Evolutionary conservation across 2,329 filamentous ascomycete species (phyloP), one percentile per base, ranked within the genome.

Genomic region (Blastomyces parvus): DNA sequence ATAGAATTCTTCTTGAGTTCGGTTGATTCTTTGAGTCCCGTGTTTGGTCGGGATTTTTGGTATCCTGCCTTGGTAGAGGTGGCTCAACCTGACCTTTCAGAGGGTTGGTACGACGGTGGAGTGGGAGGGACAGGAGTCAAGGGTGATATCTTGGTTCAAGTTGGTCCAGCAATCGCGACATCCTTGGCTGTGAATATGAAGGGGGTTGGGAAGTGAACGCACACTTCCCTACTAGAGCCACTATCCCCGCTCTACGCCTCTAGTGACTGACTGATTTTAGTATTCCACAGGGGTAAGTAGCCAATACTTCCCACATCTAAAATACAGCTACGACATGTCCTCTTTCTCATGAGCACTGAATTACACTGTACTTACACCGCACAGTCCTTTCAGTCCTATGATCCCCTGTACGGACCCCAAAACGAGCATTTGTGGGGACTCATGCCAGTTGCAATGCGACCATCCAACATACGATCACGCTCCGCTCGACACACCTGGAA

Each of bases 401-500:
- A n/a, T 22, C 6, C 19, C 8, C 46, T 11, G 11, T 48, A 25
- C 3, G 11, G n/a, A 9, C n/a, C 46, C 46, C 11, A 22, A 50
- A 50, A 2, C 46, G 22, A 14, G n/a, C 46, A 27, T 27, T 30
- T 52, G 22, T 25, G 13, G 11, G 13, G 25, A 52, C 27, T 27
- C 4, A 50, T 13, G 22, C 46, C 2, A 27, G n/a, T 50, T 25
- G n/a, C 25, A 50, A 25, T 25, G 8, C 8, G 7, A 13, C 11
- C 22, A 14, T 25, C 46, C 46, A 50, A 14, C 8, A 30, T 14
- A 27, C 13, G 48, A 52, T 27, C 14, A 6, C 11, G 14, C 86
- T 83, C 96, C 90, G 42, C 97, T 27, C 89, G 50, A 92, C 90
- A 68, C 91, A 90, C 81, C 97, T 92, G 46, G 90, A 91, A 73